phyloP scores from a whole-genome alignment of 768 basidiomycete genomes.

The Zangia roseola region DNA sequence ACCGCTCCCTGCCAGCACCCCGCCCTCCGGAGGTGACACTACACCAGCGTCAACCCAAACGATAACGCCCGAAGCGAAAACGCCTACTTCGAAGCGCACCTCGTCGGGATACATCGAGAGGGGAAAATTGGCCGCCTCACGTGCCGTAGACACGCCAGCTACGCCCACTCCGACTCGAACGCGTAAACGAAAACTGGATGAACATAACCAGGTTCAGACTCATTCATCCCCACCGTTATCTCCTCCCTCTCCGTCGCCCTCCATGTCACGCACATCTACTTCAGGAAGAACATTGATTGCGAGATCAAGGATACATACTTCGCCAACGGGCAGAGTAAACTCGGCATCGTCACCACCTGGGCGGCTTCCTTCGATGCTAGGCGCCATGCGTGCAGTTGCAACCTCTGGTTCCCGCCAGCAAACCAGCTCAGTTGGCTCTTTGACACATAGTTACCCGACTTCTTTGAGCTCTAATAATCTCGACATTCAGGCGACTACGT shows the following conservation, averaged over 20 bases:
- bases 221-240: slow-evolving; percentile 6
- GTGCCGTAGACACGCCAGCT: slow-evolving; percentile 1
- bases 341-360: slow-evolving; percentile 1
- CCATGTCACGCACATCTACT: slow-evolving; percentile 3
- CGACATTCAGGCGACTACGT: background rate
- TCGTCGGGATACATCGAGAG: background rate
- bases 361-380: slow-evolving; percentile 26
- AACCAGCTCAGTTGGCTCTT: background rate
- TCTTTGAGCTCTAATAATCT: background rate
- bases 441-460: background rate
- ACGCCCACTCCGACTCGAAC: slow-evolving; percentile 17
- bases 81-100: slow-evolving; percentile 9
- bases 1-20: slow-evolving; percentile 16
- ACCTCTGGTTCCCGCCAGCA: slow-evolving; percentile 5
- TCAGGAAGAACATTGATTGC: background rate
- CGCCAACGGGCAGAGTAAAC: slow-evolving; percentile 1
- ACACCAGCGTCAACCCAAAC: slow-evolving; percentile 10
- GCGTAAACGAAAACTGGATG: slow-evolving; percentile 25
- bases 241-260: slow-evolving; percentile 15
- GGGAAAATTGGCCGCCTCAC: background rate
- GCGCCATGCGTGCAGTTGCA: slow-evolving; percentile 12
- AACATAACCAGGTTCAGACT: slow-evolving; percentile 10
- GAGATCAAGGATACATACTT: slow-evolving; percentile 6
- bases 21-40: slow-evolving; percentile 13
- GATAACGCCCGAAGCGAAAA: background rate